phyloP scores from a whole-genome alignment of 805 yeast genomes.

The Clavispora fructus region DNA sequence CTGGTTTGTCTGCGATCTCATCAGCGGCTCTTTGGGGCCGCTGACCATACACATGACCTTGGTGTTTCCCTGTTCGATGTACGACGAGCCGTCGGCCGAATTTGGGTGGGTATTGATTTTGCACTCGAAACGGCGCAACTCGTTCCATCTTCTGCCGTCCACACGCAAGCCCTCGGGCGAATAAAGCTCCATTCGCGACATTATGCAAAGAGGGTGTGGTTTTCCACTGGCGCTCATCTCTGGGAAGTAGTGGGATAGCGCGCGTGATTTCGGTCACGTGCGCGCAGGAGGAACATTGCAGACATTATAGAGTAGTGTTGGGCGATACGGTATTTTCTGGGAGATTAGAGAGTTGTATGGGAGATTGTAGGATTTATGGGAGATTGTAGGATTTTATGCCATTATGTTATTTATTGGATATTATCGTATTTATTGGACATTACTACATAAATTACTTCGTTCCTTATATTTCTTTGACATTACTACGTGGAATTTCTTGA shows the following conservation, averaged over 20 bases:
- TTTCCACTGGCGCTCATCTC: background rate
- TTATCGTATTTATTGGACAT: too few species aligned
- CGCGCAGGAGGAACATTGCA: too few species aligned
- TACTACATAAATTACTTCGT: too few species aligned
- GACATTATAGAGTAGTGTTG: too few species aligned
- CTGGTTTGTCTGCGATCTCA: slow-evolving; percentile 46
- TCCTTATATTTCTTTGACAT: too few species aligned
- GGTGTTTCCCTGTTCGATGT: slow-evolving; percentile 87
- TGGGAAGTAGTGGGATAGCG: background rate
- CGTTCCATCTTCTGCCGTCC: slow-evolving; percentile 96
- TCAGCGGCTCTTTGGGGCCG: slow-evolving; percentile 85
- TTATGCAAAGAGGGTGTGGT: slow-evolving; percentile 14
- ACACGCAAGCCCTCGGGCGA: slow-evolving; percentile 93
- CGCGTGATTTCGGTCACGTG: background rate
- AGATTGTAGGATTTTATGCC: too few species aligned
- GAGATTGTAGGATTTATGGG: too few species aligned
- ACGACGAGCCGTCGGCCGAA: slow-evolving; percentile 88
- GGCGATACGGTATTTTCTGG: too few species aligned
- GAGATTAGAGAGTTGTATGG: too few species aligned
- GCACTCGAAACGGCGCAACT: slow-evolving; percentile 76
- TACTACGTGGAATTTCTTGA: too few species aligned
- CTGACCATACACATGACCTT: slow-evolving; percentile 78
- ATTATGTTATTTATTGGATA: too few species aligned
- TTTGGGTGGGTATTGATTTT: slow-evolving; percentile 82
- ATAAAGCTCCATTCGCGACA: slow-evolving; percentile 75